Conservation (phyloP, 2,329 filamentous ascomycete species). For the Arthrobotrys musiformis region DNA sequence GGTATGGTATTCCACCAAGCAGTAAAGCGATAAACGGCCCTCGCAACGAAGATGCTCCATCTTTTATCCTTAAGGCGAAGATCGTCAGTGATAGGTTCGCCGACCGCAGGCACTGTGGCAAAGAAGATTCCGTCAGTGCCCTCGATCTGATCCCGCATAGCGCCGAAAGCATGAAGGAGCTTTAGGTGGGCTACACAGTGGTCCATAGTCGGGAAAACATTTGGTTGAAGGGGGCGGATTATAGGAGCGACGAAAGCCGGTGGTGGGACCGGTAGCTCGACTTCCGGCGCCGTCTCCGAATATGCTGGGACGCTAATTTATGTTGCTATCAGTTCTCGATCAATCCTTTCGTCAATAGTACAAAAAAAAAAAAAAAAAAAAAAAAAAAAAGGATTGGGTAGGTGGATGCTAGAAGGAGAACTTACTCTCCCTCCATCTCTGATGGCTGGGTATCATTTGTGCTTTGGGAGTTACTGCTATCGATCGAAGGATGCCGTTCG, state of each 20-base stretch:
- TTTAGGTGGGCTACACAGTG: slow-evolving; percentile 42
- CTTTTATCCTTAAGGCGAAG: slow-evolving; percentile 52
- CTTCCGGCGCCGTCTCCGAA: slow-evolving; percentile 19
- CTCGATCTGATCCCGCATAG: slow-evolving; percentile 48
- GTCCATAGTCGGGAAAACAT: slow-evolving; percentile 32
- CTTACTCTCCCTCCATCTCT: slow-evolving; percentile 23
- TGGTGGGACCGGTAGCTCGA: background rate
- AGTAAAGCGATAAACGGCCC: slow-evolving; percentile 49
- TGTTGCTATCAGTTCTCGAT: background rate
- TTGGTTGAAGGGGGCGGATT: slow-evolving; percentile 13
- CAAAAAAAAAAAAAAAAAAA: background rate
- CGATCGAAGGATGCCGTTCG: background rate
- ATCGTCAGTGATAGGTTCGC: slow-evolving; percentile 37
- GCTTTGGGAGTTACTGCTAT: background rate
- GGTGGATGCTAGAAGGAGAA: background rate
- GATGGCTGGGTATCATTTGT: slow-evolving; percentile 24
- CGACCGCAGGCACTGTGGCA: slow-evolving; percentile 39
- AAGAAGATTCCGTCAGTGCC: slow-evolving; percentile 28
- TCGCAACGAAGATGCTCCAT: slow-evolving; percentile 51
- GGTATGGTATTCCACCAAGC: slow-evolving; percentile 47
- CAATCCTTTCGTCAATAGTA: background rate
- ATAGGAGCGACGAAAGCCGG: slow-evolving; percentile 24
- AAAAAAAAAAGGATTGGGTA: background rate
- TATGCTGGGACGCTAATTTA: slow-evolving; percentile 21
- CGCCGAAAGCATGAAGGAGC: slow-evolving; percentile 45